These are phyloP conservation scores for Penicillium sp. DNA, from an alignment of 2,329 filamentous ascomycete genomes.

Conservation along the genomic window DNA sequence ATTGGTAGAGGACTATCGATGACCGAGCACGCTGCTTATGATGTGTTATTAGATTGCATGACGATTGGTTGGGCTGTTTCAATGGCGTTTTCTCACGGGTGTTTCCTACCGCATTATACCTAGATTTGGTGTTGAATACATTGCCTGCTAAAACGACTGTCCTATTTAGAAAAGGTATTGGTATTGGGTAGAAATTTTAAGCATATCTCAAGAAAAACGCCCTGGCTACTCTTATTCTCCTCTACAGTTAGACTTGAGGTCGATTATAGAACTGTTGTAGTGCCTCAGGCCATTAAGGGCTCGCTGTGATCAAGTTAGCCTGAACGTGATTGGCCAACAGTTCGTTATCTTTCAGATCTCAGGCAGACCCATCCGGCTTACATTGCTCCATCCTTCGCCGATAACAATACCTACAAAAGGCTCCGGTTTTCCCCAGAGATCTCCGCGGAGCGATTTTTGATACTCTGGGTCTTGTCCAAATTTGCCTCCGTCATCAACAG, in stretches of 20 bases:
- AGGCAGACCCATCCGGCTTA: conserved; percentile 10
- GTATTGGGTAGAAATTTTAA: neutral
- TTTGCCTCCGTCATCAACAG: neutral
- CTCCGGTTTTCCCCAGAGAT: conserved; percentile 4
- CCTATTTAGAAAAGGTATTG: neutral
- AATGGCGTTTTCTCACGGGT: conserved; percentile 10
- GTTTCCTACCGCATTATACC: conserved; percentile 15
- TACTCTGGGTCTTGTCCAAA: neutral
- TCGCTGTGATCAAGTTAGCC: neutral
- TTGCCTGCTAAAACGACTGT: neutral
- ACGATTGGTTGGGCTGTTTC: neutral
- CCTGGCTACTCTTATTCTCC: neutral
- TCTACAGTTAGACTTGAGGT: neutral
- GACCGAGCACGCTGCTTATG: neutral
- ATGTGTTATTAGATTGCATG: conserved; percentile 11
- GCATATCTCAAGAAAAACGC: neutral
- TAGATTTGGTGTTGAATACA: conserved; percentile 4
- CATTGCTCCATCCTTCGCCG: neutral
- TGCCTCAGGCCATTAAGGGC: neutral
- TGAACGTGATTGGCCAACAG: conserved; percentile 5
- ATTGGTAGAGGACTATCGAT: conserved; percentile 33
- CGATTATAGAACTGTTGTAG: neutral
- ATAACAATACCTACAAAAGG: conserved; percentile 12
- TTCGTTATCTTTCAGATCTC: conserved; percentile 5
- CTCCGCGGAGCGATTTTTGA: conserved; percentile 14